Evolutionary conservation across 1,139 yeast genomes (phyloP).

Genomic region (Spathaspora jeffriesii): DNA sequence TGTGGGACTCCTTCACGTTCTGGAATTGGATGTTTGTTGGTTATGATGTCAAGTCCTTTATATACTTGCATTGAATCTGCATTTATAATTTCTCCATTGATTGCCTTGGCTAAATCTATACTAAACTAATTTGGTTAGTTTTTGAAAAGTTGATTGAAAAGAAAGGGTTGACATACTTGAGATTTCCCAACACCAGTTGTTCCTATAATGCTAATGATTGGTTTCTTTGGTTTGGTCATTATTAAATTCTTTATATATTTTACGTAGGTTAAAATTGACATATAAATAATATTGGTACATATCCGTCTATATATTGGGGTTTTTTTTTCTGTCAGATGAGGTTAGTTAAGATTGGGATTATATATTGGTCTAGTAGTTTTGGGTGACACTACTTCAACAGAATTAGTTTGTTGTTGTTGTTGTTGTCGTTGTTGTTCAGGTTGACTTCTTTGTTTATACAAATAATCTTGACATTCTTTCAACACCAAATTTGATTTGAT

Average conservation of each 20-base stretch:
- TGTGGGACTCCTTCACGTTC: conserved; percentile 79
- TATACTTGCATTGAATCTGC: conserved; percentile 99
- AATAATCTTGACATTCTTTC: conserved; percentile 53
- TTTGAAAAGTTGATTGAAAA: too few species aligned
- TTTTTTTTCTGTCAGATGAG: conserved; percentile 1
- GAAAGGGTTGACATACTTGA: conserved; percentile 46
- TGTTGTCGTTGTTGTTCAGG: conserved; percentile 10
- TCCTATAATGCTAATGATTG: conserved; percentile 76
- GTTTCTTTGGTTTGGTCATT: conserved; percentile 31
- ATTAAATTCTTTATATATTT: conserved; percentile 22
- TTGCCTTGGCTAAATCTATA: conserved; percentile 73
- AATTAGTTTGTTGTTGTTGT: not conserved
- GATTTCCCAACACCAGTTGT: conserved; percentile 99
- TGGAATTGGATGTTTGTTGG: conserved; percentile 85
- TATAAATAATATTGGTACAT: not conserved
- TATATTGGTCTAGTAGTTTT: conserved; percentile 9
- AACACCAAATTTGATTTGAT: conserved; percentile 49
- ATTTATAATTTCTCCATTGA: conserved; percentile 89
- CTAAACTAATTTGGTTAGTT: conserved; percentile 42
- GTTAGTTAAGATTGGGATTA: not conserved
- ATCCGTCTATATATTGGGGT: not conserved
- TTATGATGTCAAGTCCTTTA: conserved; percentile 66
- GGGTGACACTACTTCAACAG: conserved; percentile 10
- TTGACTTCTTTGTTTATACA: conserved; percentile 45
- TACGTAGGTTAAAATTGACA: conserved; percentile 12